Conservation (phyloP, 768 basidiomycete species). For the Dentipellis sp. region DNA sequence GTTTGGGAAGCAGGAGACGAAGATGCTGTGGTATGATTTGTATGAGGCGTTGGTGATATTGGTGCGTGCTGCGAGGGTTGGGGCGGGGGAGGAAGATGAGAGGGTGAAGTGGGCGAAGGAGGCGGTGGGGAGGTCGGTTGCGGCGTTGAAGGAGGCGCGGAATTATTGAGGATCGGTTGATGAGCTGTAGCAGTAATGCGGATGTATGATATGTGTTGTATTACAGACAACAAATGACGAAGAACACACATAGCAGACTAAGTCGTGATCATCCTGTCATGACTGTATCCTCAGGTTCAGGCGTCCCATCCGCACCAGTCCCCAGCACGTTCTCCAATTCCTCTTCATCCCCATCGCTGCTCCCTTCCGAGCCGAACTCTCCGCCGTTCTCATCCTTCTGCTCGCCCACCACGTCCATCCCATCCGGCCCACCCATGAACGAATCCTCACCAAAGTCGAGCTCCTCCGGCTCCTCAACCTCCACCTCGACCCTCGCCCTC, state of each 20-base stretch:
- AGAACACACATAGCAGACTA: not conserved
- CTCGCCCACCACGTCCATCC: slow-evolving; percentile 73
- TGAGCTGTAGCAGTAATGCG: too few species aligned
- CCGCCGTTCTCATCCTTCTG: slow-evolving; percentile 39
- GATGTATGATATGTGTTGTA: not conserved
- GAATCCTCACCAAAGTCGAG: slow-evolving; percentile 47
- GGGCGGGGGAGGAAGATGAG: slow-evolving; percentile 19
- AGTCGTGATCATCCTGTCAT: slow-evolving; percentile 3
- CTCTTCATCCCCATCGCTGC: slow-evolving; percentile 13
- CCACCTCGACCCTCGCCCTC: slow-evolving; percentile 72
- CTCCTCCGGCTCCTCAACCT: slow-evolving; percentile 73
- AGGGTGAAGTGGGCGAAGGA: slow-evolving; percentile 31
- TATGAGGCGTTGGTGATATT: slow-evolving; percentile 50
- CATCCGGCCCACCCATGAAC: slow-evolving; percentile 42
- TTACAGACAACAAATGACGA: not conserved
- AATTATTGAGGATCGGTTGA: slow-evolving; percentile 26
- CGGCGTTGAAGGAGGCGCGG: slow-evolving; percentile 40
- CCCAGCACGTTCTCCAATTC: slow-evolving; percentile 15
- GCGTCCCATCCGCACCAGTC: slow-evolving; percentile 7
- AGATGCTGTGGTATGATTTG: slow-evolving; percentile 68
- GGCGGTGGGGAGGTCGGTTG: slow-evolving; percentile 22
- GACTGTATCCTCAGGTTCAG: slow-evolving; percentile 10
- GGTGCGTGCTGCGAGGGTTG: slow-evolving; percentile 24
- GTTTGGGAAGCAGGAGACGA: slow-evolving; percentile 64
- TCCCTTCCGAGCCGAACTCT: not conserved